Evolutionary conservation across 305 asterid genomes (phyloP).

Genomic region (Vinca major): DNA sequence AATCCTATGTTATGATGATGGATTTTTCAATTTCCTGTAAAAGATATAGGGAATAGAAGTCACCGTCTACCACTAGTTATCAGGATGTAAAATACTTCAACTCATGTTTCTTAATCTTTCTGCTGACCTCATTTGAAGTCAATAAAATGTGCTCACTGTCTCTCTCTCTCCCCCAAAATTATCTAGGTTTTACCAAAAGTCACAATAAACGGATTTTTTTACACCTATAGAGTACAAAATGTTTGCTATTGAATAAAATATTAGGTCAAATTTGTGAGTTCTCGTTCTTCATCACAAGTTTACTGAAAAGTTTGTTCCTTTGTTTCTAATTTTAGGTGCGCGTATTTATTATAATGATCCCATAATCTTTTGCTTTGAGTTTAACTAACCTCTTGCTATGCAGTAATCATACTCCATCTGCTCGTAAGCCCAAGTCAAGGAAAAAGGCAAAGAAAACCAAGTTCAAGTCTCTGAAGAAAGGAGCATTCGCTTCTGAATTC

Average conservation of each 20-base stretch:
- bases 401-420: constrained; percentile 47
- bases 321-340: background rate
- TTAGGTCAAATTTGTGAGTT: too few species aligned
- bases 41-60: background rate
- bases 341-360: constrained; percentile 12
- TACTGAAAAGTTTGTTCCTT: background rate
- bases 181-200: too few species aligned
- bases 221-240: too few species aligned
- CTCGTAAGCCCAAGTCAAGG: constrained; percentile 61
- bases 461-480: constrained; percentile 93
- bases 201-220: too few species aligned
- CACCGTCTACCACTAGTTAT: background rate
- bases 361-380: background rate
- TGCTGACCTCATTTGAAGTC: background rate
- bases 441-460: constrained; percentile 79
- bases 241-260: too few species aligned
- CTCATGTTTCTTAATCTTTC: background rate
- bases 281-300: too few species aligned
- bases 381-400: constrained; percentile 17
- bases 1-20: background rate
- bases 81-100: background rate
- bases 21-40: background rate
- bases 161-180: background rate
- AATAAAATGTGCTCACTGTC: background rate
- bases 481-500: constrained; percentile 55